Conservation (phyloP, 2,329 filamentous ascomycete species). For the Coniochaeta sp. region DNA sequence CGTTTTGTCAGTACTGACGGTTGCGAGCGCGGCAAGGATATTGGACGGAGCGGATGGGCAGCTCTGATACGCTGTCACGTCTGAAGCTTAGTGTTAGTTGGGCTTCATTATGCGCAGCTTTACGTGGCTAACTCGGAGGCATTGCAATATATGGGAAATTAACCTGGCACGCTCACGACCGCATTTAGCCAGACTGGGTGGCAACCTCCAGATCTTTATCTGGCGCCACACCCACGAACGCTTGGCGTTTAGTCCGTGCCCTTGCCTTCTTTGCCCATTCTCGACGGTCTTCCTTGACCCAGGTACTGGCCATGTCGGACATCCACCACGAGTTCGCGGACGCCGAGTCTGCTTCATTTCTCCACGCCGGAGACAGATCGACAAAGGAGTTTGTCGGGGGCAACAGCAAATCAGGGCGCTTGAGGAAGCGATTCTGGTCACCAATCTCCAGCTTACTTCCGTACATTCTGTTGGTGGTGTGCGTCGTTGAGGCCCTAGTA, state of each 20-base stretch:
- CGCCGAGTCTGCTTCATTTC: constrained; percentile 9
- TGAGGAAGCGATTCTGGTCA: background rate
- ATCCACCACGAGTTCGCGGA: constrained; percentile 6
- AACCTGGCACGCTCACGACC: background rate
- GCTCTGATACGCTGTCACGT: too few species aligned
- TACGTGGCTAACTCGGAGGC: background rate
- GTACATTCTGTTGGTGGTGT: constrained; percentile 1
- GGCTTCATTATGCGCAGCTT: background rate
- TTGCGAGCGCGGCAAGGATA: too few species aligned
- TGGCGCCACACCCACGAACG: background rate
- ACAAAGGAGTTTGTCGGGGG: background rate
- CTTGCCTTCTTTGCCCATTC: background rate
- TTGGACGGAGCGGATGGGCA: too few species aligned
- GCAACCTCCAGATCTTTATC: background rate
- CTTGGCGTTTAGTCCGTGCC: background rate
- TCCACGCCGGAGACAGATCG: constrained; percentile 1
- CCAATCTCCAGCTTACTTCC: background rate
- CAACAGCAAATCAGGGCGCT: background rate
- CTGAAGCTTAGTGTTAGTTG: background rate
- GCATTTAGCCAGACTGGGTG: background rate
- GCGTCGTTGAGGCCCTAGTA: background rate
- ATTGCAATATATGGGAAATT: background rate
- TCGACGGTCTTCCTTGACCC: background rate
- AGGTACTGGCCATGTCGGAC: constrained; percentile 3
- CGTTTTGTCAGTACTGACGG: too few species aligned